A percentile compares a stretch with the other conserved stretches of the same genome.
These are phyloP conservation scores for Pontederia paniculata DNA, from an alignment of 176 grass and related monocot genomes.

Conservation along the genomic window DNA sequence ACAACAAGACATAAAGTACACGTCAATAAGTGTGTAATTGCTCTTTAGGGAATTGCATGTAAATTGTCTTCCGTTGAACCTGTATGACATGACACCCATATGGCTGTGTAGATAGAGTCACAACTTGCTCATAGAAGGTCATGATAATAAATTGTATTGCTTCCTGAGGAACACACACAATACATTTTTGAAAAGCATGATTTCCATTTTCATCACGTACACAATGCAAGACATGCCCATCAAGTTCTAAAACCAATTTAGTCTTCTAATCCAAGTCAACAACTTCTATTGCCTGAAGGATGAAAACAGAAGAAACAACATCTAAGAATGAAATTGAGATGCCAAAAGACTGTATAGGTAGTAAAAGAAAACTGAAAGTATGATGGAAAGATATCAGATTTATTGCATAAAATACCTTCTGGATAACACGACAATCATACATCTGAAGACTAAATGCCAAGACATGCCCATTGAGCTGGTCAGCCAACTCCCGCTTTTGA, in stretches of 20 bases:
- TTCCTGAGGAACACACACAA: conserved; percentile 70
- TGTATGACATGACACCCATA: conserved; percentile 80
- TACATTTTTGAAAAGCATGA: conserved; percentile 80
- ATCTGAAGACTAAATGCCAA: conserved; percentile 7
- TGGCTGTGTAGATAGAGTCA: conserved; percentile 65
- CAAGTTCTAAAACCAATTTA: conserved; percentile 65
- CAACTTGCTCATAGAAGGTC: conserved; percentile 78
- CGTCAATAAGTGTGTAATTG: not conserved
- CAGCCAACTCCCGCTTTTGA: conserved; percentile 11
- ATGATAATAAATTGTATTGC: conserved; percentile 67
- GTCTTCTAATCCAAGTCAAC: no score
- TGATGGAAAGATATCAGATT: no score
- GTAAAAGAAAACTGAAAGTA: no score
- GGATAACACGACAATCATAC: conserved; percentile 13
- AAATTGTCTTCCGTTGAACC: conserved; percentile 11
- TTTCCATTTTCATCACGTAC: conserved; percentile 93
- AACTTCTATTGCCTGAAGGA: conserved; percentile 60
- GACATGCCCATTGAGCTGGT: conserved; percentile 14
- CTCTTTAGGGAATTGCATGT: not conserved
- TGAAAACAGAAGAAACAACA: not conserved
- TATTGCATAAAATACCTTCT: not conserved
- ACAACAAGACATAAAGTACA: not conserved
- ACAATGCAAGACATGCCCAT: conserved; percentile 68
- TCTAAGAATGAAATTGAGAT: no score
- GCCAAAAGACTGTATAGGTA: no score